Evolutionary conservation across 192 early-diverging fungal species (phyloP).

Genomic region (Coemansia umbellata): DNA sequence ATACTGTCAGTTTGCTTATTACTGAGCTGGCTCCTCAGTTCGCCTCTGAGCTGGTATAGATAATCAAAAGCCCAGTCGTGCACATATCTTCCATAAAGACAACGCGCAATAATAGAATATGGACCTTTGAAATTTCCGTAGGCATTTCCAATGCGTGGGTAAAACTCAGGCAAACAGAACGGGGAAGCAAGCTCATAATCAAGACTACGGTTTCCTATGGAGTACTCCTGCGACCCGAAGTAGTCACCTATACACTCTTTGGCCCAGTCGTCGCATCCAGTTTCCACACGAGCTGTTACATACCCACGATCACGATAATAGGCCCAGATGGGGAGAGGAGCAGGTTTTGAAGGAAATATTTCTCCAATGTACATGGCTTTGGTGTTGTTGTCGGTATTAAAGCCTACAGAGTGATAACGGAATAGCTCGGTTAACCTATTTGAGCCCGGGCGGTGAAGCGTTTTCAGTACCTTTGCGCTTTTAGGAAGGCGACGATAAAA

Average conservation of each 20-base stretch:
- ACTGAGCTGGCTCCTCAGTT: conserved; percentile 2
- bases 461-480: conserved; percentile 22
- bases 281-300: conserved; percentile 52
- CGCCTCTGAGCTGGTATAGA: conserved; percentile 21
- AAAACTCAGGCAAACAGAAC: conserved; percentile 57
- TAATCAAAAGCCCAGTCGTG: conserved; percentile 48
- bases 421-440: conserved; percentile 51
- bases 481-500: conserved; percentile 55
- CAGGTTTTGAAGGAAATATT: conserved; percentile 14
- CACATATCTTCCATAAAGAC: conserved; percentile 37
- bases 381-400: conserved; percentile 55
- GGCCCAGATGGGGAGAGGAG: conserved; percentile 55
- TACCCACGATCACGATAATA: conserved; percentile 55
- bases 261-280: conserved; percentile 54
- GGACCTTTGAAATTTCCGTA: conserved; percentile 55
- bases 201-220: conserved; percentile 28
- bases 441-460: conserved; percentile 24
- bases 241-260: conserved; percentile 35
- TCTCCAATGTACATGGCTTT: conserved; percentile 50
- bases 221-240: conserved; percentile 16
- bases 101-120: conserved; percentile 31
- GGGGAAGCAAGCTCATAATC: conserved; percentile 58
- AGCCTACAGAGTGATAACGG: conserved; percentile 52
- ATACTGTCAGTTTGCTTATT: neutral
- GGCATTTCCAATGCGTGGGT: conserved; percentile 42